Evolutionary conservation across 2,329 filamentous ascomycete genomes (phyloP).

Genomic region (Neofusicoccum sp.): DNA sequence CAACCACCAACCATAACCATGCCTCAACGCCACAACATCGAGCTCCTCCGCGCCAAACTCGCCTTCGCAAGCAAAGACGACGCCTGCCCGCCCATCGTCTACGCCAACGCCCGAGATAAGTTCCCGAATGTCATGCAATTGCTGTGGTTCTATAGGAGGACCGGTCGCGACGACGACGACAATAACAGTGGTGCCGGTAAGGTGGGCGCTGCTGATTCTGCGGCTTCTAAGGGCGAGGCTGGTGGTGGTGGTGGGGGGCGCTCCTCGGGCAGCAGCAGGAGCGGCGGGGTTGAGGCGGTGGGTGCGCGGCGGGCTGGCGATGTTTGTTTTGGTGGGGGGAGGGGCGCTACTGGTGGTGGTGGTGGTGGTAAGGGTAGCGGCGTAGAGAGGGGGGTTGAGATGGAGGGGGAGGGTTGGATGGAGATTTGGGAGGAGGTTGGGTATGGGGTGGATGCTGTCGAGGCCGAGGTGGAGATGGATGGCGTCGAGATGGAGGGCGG

Average conservation of each 20-base stretch:
- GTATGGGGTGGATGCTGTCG: not conserved
- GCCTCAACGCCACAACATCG: not conserved
- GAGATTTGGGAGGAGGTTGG: not conserved
- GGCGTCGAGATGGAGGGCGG: not conserved
- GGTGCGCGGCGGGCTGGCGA: no score
- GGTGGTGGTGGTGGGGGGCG: no score
- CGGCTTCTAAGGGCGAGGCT: not conserved
- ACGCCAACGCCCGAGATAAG: constrained; percentile 79
- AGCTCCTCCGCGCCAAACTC: constrained; percentile 12
- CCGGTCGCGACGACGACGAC: not conserved
- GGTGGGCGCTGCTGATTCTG: not conserved
- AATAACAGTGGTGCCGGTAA: not conserved
- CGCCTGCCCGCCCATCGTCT: constrained; percentile 59
- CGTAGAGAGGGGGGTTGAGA: no score
- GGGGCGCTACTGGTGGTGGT: no score
- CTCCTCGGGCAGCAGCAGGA: no score
- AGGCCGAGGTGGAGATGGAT: not conserved
- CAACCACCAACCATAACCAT: not conserved
- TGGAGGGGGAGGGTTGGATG: no score
- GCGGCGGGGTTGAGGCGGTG: no score
- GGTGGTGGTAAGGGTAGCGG: no score
- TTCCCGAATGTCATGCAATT: constrained; percentile 55
- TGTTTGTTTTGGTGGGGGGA: no score
- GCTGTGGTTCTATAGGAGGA: not conserved
- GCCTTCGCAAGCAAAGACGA: not conserved